Base-by-base conservation (phyloP, 2,329 filamentous ascomycete genomes). In the Davidsoniella neocaledoniae region DNA sequence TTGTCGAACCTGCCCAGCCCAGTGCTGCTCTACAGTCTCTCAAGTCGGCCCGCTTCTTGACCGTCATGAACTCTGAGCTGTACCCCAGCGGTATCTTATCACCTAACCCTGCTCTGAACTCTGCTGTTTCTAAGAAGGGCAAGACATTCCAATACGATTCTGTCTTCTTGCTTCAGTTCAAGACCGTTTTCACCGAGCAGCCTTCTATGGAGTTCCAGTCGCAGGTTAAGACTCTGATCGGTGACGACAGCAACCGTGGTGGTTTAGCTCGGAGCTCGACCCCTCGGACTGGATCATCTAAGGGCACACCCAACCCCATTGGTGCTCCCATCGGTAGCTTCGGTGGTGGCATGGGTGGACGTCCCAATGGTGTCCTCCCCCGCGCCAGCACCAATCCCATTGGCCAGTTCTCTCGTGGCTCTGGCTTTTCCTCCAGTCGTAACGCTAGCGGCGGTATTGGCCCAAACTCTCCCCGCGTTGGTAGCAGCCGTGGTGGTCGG, bases 181-280 rank as follows among this genome's bases (percentile, higher is more conserved):
- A 95, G 68, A 77, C 77, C 58, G 86, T 94, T 17, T 98, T 95
- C 68, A 93, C 86, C 55, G 91, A 98, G 71, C 93, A 95, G 68
- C 91, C 91, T 12, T 94, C 87, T 0, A 66, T 88, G 41, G 90
- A 96, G 61, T 98, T 94, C 77, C 84, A 93, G 61, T 74, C 81
- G 56, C 88, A 91, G 60, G 80, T 98, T 74, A 90, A 74, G 81
- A 83, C 67, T 73, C 82, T 70, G 64, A 80, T 98, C 56, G 90
- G 90, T 52, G 88, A 94, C 56, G 41, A 53, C 21, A 46, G 50
- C 40, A 51, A 52, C 46, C 50, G 50, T 40, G 50, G 50, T 49
- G 50, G 53, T 66, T 70, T 46, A 67, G 85, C 66, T 70, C 82
- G 64, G 64, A 48, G 75, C 63, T 66, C 79, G 62, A 66, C 79